Evolutionary conservation across 2,329 filamentous ascomycete species (phyloP), one percentile per base, ranked within the genome.

Genomic region (Lecanosticta acicola): DNA sequence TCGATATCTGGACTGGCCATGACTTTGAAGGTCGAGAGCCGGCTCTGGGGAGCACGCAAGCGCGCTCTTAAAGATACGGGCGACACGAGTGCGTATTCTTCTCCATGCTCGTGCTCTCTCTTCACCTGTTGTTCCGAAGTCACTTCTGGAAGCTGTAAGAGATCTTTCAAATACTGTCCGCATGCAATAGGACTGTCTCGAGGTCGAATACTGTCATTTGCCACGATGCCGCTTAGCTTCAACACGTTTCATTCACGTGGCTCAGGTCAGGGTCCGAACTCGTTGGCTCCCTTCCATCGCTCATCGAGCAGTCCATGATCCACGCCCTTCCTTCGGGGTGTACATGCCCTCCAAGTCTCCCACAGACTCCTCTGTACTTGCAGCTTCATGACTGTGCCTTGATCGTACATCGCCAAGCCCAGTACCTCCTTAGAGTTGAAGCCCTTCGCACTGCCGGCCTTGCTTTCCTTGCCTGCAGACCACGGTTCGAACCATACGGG

Each of bases 391-490:
- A 55, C 49, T 9, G 51, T 56, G 1, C 62, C 64, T 47, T 75
- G 71, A 43, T 72, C 69, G 45, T 73, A 74, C 68, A 73, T 71
- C 0, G 70, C 68, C 10, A 75, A 51, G 21, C 66, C 65, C 18
- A 72, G 44, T 3, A 69, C 64, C 17, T 71, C 64, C 13, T 62
- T 59, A 10, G 51, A 55, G 1, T 46, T 24, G 41, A 53, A 48
- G 9, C 48, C 33, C 17, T 40, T 32, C 11, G 39, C 17, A n/a
- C 8, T 32, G 17, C 4, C 13, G 5, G 26, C 36, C 1, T 32
- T 37, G 13, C 26, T 32, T 32, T 39, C 34, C 17, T 16, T 33
- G 18, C 33, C 16, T 11, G 32, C 14, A 2, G 29, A 39, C 37
- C 46, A 48, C 5, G 49, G 43, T 16, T 45, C 38, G 39, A 59